Percentiles rank a stretch among this genome's conserved stretches.
Conservation (phyloP, 441 rosid species). For the Populus hybrid region DNA sequence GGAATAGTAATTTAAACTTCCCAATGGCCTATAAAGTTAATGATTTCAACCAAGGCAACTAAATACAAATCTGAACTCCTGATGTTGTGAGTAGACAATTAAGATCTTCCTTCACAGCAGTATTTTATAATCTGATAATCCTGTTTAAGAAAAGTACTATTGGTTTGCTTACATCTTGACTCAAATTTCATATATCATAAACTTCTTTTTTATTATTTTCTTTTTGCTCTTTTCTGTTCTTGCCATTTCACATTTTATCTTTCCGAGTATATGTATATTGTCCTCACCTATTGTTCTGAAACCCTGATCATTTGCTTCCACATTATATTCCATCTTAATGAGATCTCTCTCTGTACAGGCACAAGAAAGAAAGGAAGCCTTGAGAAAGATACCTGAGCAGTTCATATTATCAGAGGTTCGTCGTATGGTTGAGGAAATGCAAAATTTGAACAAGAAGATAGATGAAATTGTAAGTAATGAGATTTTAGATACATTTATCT, state of each 20-base stretch:
- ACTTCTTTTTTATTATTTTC: background rate
- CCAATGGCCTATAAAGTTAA: background rate
- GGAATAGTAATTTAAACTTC: background rate
- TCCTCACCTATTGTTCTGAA: background rate
- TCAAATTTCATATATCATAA: background rate
- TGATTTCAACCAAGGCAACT: background rate
- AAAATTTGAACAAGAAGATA: conserved; percentile 40
- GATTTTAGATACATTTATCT: background rate
- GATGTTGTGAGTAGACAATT: background rate
- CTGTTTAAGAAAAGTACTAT: background rate
- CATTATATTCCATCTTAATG: background rate
- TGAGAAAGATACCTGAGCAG: conserved; percentile 48
- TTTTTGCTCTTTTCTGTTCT: background rate
- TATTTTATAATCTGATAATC: background rate
- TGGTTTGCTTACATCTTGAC: background rate
- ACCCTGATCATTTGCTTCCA: background rate
- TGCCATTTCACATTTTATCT: background rate
- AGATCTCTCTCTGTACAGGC: background rate
- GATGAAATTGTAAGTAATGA: conserved; percentile 34
- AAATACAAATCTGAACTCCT: background rate
- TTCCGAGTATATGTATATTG: background rate
- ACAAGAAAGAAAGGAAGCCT: conserved; percentile 9
- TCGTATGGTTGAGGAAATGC: conserved; percentile 90
- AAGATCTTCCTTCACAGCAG: conserved; percentile 25
- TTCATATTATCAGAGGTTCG: conserved; percentile 67